Percentiles rank a stretch among this genome's conserved stretches.
Conservation (phyloP, 2,329 filamentous ascomycete species). For the Lomentospora prolificans region DNA sequence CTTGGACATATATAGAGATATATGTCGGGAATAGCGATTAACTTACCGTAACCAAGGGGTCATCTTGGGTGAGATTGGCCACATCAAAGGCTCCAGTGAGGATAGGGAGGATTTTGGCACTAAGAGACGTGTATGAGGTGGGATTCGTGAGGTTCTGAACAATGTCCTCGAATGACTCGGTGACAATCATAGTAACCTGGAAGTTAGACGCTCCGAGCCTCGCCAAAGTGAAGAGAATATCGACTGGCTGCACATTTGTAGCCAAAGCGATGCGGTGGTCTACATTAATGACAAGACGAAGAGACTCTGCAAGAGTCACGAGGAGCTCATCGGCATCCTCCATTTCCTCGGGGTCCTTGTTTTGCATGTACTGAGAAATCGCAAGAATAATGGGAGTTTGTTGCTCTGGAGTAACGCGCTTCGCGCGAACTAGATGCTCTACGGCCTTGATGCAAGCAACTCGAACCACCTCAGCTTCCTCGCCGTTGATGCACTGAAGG, state of each 20-base stretch:
- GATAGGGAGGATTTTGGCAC: conserved; percentile 76
- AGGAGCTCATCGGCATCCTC: conserved; percentile 87
- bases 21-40: no score
- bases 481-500: conserved; percentile 63
- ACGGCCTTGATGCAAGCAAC: conserved; percentile 84
- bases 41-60: conserved; percentile 65
- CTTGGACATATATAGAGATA: no score
- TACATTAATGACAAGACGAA: conserved; percentile 73
- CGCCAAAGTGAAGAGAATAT: conserved; percentile 79
- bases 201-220: conserved; percentile 85
- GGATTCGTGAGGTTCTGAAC: conserved; percentile 57
- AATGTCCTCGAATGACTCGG: conserved; percentile 85
- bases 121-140: conserved; percentile 67
- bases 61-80: conserved; percentile 74
- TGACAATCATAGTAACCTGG: conserved; percentile 78
- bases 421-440: conserved; percentile 52
- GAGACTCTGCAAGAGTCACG: conserved; percentile 77
- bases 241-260: conserved; percentile 62
- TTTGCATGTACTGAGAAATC: conserved; percentile 63
- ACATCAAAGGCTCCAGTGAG: conserved; percentile 85
- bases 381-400: conserved; percentile 55
- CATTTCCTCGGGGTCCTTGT: conserved; percentile 73
- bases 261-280: conserved; percentile 67
- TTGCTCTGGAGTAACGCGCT: conserved; percentile 38
- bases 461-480: conserved; percentile 79